Conservation (phyloP, 2,329 filamentous ascomycete genomes). For the Massarina eburnea region DNA sequence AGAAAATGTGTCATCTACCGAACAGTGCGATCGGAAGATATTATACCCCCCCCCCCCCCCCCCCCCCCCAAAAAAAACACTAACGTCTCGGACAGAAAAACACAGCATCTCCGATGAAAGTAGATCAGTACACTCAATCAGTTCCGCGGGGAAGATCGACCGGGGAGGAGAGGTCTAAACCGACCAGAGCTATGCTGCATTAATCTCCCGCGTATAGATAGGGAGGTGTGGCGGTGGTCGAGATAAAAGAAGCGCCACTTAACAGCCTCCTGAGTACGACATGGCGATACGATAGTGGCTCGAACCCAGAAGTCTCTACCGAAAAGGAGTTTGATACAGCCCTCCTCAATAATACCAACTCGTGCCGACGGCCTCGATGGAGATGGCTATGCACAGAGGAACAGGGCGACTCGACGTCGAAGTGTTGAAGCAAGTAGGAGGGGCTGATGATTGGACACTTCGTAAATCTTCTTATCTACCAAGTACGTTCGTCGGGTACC, state of each 20-base stretch:
- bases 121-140: conserved; percentile 4
- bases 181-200: neutral
- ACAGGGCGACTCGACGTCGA: too few species aligned
- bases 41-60: conserved; percentile 3
- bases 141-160: conserved; percentile 17
- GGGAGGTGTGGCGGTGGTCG: neutral
- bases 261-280: neutral
- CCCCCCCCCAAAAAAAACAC: neutral
- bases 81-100: conserved; percentile 3
- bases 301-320: neutral
- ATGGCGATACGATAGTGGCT: neutral
- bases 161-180: neutral
- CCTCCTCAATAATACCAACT: too few species aligned
- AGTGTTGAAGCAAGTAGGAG: neutral
- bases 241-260: neutral
- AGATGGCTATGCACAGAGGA: too few species aligned
- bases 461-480: conserved; percentile 19
- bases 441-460: conserved; percentile 9
- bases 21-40: conserved; percentile 1
- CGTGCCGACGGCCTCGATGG: too few species aligned
- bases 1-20: neutral
- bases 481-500: too few species aligned
- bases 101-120: conserved; percentile 15
- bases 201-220: neutral
- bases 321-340: too few species aligned